A percentile compares a stretch with the other conserved stretches of the same genome.
Evolutionary conservation across 495 filamentous ascomycete genomes (phyloP).

Genomic region (Aspergillus bertholletiae): DNA sequence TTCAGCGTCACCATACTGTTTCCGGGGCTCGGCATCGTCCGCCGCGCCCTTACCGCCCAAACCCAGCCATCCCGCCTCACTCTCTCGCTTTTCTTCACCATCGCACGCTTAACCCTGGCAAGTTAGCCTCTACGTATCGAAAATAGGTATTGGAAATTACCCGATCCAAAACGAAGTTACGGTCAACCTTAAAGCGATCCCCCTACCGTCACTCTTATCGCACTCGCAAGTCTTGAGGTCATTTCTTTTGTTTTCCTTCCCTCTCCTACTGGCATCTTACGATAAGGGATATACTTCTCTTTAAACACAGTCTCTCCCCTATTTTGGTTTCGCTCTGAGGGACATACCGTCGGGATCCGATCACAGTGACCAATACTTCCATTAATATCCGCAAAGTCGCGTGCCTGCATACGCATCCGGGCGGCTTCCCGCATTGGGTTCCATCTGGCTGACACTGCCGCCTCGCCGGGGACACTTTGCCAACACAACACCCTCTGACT

Average conservation of each 20-base stretch:
- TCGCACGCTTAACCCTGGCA: background rate
- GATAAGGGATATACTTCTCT: background rate
- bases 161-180: conserved; percentile 7
- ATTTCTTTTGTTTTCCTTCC: background rate
- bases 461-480: conserved; percentile 14
- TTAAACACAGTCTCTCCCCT: background rate
- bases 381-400: conserved; percentile 16
- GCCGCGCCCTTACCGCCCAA: conserved; percentile 11
- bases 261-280: background rate
- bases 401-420: conserved; percentile 29
- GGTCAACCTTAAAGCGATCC: conserved; percentile 3
- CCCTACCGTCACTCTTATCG: conserved; percentile 3
- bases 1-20: conserved; percentile 1
- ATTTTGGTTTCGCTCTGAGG: background rate
- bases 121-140: background rate
- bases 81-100: background rate
- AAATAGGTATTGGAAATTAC: conserved; percentile 2
- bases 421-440: conserved; percentile 17
- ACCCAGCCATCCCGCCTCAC: conserved; percentile 2
- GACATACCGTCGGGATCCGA: background rate
- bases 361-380: background rate
- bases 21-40: conserved; percentile 6
- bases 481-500: conserved; percentile 12
- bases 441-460: conserved; percentile 4
- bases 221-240: background rate